phyloP scores from a whole-genome alignment of 139 green algal species.

The Eudorina sp. region DNA sequence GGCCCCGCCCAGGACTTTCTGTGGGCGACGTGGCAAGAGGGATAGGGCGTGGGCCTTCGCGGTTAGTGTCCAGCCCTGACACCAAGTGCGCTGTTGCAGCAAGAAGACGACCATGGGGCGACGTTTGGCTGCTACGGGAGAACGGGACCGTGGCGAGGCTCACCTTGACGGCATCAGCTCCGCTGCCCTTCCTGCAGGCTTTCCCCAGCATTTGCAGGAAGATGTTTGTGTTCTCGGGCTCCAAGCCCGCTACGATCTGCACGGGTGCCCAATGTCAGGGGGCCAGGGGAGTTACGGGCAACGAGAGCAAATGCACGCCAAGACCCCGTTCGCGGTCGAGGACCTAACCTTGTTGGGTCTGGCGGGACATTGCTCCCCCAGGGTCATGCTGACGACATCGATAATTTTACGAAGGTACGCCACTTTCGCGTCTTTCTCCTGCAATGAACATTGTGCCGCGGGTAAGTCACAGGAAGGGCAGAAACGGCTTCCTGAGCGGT shows the following conservation, averaged over 20 bases:
- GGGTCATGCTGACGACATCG: constrained; percentile 66
- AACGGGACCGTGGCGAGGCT: too few relatives aligned
- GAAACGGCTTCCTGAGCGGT: not conserved
- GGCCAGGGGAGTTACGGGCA: not conserved
- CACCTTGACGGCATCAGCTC: constrained; percentile 63
- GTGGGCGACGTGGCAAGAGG: not conserved
- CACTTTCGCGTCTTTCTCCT: constrained; percentile 89
- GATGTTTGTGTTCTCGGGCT: constrained; percentile 87
- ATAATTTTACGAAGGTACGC: constrained; percentile 87
- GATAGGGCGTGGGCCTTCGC: not conserved
- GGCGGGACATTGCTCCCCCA: constrained; percentile 71
- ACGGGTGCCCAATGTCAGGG: constrained; percentile 15
- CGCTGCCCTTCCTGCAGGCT: constrained; percentile 54
- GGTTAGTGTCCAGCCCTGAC: not conserved
- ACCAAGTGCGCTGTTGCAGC: too few relatives aligned
- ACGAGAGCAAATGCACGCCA: not conserved
- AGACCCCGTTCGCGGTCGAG: not conserved
- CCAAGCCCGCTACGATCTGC: constrained; percentile 87
- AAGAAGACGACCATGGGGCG: too few relatives aligned
- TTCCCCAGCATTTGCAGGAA: constrained; percentile 85
- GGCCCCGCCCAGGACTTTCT: constrained; percentile 42
- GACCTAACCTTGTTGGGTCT: constrained; percentile 77
- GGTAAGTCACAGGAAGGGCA: not conserved
- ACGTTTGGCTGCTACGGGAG: too few relatives aligned
- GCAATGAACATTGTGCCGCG: not conserved